Conservation (phyloP, 257 asterid species). For the Hygrophila difformis region DNA sequence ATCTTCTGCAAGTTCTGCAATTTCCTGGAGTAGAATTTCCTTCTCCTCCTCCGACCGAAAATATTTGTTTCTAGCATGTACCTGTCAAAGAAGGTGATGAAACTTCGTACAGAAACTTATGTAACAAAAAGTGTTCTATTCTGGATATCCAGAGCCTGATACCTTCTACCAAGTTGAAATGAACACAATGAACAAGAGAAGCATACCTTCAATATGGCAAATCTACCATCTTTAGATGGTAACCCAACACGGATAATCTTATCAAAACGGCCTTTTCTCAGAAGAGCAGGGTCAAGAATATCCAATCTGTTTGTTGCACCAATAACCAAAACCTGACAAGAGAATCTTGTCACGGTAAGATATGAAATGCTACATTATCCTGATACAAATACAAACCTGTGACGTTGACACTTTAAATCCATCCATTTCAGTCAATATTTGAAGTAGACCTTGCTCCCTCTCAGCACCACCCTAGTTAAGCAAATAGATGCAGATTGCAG, state of each 20-base stretch:
- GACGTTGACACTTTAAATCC: constrained; percentile 91
- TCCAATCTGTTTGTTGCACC: constrained; percentile 99
- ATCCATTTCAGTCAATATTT: constrained; percentile 96
- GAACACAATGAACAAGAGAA: constrained; percentile 6
- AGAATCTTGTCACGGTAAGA: constrained; percentile 11
- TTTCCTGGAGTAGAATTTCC: constrained; percentile 73
- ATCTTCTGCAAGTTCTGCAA: constrained; percentile 79
- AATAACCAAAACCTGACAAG: constrained; percentile 72
- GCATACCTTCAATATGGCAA: constrained; percentile 86
- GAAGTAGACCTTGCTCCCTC: constrained; percentile 98
- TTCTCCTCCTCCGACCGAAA: constrained; percentile 91
- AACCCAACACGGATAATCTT: constrained; percentile 93
- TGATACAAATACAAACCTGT: constrained; percentile 42
- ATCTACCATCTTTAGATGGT: constrained; percentile 91
- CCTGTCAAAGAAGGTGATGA: constrained; percentile 38
- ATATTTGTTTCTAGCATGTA: constrained; percentile 93
- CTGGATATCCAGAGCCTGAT: constrained; percentile 3
- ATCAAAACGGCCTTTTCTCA: constrained; percentile 97
- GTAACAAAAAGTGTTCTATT: background rate
- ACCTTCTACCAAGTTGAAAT: constrained; percentile 4
- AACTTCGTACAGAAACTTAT: too few species aligned
- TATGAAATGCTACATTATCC: background rate
- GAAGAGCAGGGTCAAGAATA: constrained; percentile 95
- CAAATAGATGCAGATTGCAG: constrained; percentile 19
- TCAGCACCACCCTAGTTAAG: constrained; percentile 90